A percentile compares a stretch with the other conserved stretches of the same genome.
These are phyloP conservation scores for Akanthomyces muscarius DNA, from an alignment of 2,329 filamentous ascomycete species.

Conservation along the genomic window DNA sequence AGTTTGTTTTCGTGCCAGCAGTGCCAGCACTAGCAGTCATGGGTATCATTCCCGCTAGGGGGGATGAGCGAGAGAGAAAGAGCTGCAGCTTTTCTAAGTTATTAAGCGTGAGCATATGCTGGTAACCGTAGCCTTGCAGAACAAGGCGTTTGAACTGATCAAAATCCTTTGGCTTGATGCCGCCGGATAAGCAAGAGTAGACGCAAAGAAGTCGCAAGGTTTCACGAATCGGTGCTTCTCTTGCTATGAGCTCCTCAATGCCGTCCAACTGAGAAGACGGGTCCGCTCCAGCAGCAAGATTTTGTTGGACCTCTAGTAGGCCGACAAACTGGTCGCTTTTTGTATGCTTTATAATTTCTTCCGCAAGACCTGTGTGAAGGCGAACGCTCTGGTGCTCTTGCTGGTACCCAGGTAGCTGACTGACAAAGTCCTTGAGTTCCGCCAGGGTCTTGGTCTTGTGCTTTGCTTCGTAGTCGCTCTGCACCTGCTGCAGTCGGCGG, in stretches of 20 bases:
- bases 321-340: constrained; percentile 84
- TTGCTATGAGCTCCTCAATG: constrained; percentile 91
- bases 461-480: constrained; percentile 84
- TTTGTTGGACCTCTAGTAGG: constrained; percentile 90
- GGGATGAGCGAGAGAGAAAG: constrained; percentile 71
- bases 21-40: constrained; percentile 56
- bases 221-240: constrained; percentile 74
- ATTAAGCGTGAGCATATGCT: constrained; percentile 86
- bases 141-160: constrained; percentile 86
- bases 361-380: constrained; percentile 84
- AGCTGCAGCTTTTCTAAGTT: constrained; percentile 87
- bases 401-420: constrained; percentile 85
- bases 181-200: constrained; percentile 85
- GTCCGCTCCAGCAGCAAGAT: constrained; percentile 85
- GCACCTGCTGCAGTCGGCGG: constrained; percentile 75
- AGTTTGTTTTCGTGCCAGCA: constrained; percentile 77
- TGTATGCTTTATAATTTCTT: constrained; percentile 93
- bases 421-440: constrained; percentile 93
- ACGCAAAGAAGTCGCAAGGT: constrained; percentile 83
- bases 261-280: constrained; percentile 83
- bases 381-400: constrained; percentile 91
- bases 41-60: constrained; percentile 76
- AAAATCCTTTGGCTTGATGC: constrained; percentile 81
- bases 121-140: constrained; percentile 89
- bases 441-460: constrained; percentile 83